Percentiles rank a stretch among this genome's conserved stretches.
phyloP scores from a whole-genome alignment of 2,329 filamentous ascomycete genomes.

The Fusarium beomiforme region DNA sequence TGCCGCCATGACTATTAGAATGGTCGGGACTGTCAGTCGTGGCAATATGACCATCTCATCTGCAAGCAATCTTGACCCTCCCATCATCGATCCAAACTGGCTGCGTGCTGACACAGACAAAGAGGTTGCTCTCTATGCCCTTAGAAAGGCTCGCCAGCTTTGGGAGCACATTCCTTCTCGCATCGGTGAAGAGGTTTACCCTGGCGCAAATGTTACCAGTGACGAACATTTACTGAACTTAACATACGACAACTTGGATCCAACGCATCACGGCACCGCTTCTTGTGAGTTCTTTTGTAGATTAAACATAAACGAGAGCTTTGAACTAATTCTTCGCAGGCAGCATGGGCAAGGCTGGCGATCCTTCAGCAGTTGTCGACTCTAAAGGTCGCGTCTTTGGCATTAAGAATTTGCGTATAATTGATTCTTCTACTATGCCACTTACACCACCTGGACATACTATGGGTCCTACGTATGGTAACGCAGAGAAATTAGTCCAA shows the following conservation, averaged over 20 bases:
- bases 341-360: background rate
- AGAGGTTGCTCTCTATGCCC: conserved; percentile 48
- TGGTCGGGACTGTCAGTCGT: conserved; percentile 53
- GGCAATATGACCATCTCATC: conserved; percentile 55
- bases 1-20: conserved; percentile 34
- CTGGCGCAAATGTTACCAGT: background rate
- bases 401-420: background rate
- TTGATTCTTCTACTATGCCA: background rate
- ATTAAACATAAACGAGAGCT: rapidly evolving
- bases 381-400: background rate
- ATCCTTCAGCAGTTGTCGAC: background rate
- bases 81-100: conserved; percentile 58
- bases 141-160: background rate
- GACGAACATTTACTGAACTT: background rate
- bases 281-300: background rate
- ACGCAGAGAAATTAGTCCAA: background rate
- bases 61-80: conserved; percentile 45
- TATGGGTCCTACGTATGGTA: background rate
- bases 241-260: background rate
- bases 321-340: background rate
- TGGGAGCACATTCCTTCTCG: background rate
- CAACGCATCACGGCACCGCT: background rate
- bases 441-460: background rate
- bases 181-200: background rate
- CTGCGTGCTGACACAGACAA: conserved; percentile 54